Percentiles rank a stretch among this genome's conserved stretches.
Conservation (phyloP, 2,329 filamentous ascomycete genomes). For the Parafenestella ontariensis region DNA sequence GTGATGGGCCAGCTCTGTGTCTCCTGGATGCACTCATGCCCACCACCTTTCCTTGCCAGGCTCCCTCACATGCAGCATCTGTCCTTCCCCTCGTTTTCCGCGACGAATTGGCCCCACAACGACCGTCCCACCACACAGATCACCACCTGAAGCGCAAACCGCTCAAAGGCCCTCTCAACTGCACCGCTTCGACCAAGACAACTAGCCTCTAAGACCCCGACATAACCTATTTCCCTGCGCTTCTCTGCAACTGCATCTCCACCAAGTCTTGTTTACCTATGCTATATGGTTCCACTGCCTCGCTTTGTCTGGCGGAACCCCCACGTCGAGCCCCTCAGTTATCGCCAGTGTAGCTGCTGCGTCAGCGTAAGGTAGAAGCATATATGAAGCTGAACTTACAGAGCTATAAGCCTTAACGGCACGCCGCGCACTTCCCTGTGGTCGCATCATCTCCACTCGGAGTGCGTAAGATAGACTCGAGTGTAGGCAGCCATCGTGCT, state of each 20-base stretch:
- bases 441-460: not conserved
- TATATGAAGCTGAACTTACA: not conserved
- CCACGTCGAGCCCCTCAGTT: not conserved
- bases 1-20: not conserved
- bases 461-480: not conserved
- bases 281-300: not conserved
- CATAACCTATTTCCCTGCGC: not conserved
- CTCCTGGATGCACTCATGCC: conserved; percentile 1
- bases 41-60: not conserved
- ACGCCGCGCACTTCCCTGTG: not conserved
- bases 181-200: not conserved
- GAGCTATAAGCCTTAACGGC: not conserved
- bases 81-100: not conserved
- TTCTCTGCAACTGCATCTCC: not conserved
- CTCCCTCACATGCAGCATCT: not conserved
- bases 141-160: not conserved
- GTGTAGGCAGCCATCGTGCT: not conserved
- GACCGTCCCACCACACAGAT: not conserved
- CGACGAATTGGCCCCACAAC: not conserved
- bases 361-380: not conserved
- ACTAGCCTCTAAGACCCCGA: not conserved
- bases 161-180: not conserved
- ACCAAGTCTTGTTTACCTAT: not conserved
- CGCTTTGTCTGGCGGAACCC: not conserved
- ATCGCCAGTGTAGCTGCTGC: not conserved